phyloP scores from a whole-genome alignment of 768 basidiomycete genomes.

The Kwoniella dejecticola region DNA sequence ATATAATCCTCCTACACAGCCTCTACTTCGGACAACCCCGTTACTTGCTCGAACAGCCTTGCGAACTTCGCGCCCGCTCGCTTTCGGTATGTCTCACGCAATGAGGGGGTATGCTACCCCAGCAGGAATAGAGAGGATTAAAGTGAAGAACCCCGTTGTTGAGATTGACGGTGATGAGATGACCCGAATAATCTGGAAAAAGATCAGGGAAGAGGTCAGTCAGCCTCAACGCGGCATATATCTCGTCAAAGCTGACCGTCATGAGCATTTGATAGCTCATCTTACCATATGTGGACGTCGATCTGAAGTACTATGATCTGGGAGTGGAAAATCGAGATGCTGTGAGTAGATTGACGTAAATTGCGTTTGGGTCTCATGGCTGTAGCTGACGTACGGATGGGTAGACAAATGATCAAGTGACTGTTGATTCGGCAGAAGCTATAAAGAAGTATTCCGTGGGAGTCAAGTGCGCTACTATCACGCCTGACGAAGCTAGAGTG shows the following conservation, averaged over 20 bases:
- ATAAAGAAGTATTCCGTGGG: slow-evolving; percentile 93
- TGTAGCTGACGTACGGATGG: neutral
- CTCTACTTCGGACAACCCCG: slow-evolving; percentile 19
- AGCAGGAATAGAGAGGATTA: slow-evolving; percentile 59
- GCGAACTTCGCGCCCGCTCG: slow-evolving; percentile 21
- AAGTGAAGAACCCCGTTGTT: slow-evolving; percentile 80
- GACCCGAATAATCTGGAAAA: slow-evolving; percentile 99
- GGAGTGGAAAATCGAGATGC: slow-evolving; percentile 90
- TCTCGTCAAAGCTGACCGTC: neutral
- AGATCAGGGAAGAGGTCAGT: slow-evolving; percentile 87
- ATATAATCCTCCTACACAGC: slow-evolving; percentile 5
- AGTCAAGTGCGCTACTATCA: slow-evolving; percentile 99
- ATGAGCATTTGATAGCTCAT: slow-evolving; percentile 74
- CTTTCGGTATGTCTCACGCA: slow-evolving; percentile 30
- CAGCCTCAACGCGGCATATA: neutral
- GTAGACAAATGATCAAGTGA: slow-evolving; percentile 91
- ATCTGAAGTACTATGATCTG: slow-evolving; percentile 99
- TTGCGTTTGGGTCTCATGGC: neutral
- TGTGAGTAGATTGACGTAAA: slow-evolving; percentile 61
- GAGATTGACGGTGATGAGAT: slow-evolving; percentile 98
- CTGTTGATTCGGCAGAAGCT: slow-evolving; percentile 88
- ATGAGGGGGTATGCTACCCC: slow-evolving; percentile 38
- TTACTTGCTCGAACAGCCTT: slow-evolving; percentile 16
- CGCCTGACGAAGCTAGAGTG: slow-evolving; percentile 94
- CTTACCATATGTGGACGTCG: slow-evolving; percentile 87